Conservation (phyloP, 106 monocot species). For the Apostasia ramifera region DNA sequence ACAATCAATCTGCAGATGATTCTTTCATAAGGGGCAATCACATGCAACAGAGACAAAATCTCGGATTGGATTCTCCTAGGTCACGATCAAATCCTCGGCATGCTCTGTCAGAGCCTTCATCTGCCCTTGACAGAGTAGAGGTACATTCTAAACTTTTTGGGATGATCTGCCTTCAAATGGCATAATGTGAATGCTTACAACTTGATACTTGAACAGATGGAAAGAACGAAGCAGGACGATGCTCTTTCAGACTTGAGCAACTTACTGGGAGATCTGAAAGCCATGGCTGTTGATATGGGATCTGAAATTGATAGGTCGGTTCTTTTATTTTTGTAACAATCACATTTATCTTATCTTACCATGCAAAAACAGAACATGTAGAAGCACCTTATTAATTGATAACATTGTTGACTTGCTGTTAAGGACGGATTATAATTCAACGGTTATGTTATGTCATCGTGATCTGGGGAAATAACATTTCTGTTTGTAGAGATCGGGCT, state of each 20-base stretch:
- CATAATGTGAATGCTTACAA: neutral
- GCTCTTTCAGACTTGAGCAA: conserved; percentile 51
- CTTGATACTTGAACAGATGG: conserved; percentile 23
- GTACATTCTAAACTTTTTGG: conserved; percentile 7
- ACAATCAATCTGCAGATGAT: conserved; percentile 28
- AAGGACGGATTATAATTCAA: too few species aligned
- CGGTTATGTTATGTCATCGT: too few species aligned
- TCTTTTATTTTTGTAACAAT: neutral
- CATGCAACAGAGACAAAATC: conserved; percentile 44
- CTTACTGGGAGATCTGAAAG: conserved; percentile 48
- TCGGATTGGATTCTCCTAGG: conserved; percentile 30
- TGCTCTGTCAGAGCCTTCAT: conserved; percentile 14
- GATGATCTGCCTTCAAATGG: neutral
- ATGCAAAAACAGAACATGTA: too few species aligned
- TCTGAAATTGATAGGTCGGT: conserved; percentile 53
- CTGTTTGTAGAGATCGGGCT: too few species aligned
- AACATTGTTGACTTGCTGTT: too few species aligned
- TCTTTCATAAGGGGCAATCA: conserved; percentile 30
- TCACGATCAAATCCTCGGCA: conserved; percentile 15
- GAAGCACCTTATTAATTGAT: too few species aligned
- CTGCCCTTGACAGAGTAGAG: conserved; percentile 38
- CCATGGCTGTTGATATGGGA: conserved; percentile 68
- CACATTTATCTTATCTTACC: too few species aligned
- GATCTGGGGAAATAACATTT: too few species aligned
- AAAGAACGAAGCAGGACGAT: conserved; percentile 63